Evolutionary conservation across 345 rosid species (phyloP).

Genomic region (Populus euphratica): DNA sequence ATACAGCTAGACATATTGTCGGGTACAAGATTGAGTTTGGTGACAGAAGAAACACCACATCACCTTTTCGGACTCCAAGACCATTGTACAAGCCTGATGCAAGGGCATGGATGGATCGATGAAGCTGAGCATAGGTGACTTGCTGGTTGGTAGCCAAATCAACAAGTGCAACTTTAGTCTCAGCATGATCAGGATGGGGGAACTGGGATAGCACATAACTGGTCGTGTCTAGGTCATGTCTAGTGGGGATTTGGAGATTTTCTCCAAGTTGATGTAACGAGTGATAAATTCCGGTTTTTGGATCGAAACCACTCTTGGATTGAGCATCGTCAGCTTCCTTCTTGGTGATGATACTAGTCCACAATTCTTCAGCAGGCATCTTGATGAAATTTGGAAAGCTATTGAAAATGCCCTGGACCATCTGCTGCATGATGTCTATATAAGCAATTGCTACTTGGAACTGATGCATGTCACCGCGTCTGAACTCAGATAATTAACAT

Average conservation of each 20-base stretch:
- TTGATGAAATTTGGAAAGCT: not conserved
- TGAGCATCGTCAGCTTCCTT: slow-evolving; percentile 10
- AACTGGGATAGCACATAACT: slow-evolving; percentile 43
- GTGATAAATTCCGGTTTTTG: slow-evolving; percentile 39
- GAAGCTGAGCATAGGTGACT: slow-evolving; percentile 43
- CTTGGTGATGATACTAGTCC: not conserved
- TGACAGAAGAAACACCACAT: slow-evolving; percentile 52
- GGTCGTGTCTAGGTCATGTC: slow-evolving; percentile 33
- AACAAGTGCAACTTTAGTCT: slow-evolving; percentile 39
- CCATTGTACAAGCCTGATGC: slow-evolving; percentile 44
- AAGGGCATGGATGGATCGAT: slow-evolving; percentile 39
- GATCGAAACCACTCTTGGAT: slow-evolving; percentile 35
- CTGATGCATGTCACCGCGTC: too few relatives aligned
- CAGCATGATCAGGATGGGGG: slow-evolving; percentile 32
- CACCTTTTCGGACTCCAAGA: slow-evolving; percentile 46
- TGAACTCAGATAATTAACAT: too few relatives aligned
- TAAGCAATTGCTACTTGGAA: not conserved
- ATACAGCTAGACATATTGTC: slow-evolving; percentile 44
- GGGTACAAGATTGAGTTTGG: slow-evolving; percentile 56
- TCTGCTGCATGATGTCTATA: not conserved
- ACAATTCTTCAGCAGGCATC: slow-evolving; percentile 31
- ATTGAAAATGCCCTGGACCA: not conserved
- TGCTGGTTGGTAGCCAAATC: slow-evolving; percentile 33
- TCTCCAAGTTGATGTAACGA: slow-evolving; percentile 33
- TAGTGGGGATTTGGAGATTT: slow-evolving; percentile 29